These are phyloP conservation scores for Euphorbia celastroides DNA, from an alignment of 441 rosid species.

Conservation along the genomic window DNA sequence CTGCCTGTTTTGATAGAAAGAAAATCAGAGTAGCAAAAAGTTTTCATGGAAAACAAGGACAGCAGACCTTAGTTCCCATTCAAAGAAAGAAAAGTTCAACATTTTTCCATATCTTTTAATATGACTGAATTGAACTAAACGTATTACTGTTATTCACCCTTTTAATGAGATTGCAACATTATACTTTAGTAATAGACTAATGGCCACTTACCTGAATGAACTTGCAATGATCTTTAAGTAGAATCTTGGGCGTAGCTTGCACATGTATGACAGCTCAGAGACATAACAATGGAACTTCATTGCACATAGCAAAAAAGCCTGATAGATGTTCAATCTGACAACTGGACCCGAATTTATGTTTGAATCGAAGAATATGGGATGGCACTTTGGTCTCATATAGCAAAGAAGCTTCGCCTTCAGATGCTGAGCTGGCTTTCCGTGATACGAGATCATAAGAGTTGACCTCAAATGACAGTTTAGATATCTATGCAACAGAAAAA, in stretches of 20 bases:
- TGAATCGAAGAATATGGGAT: conserved; percentile 71
- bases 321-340: conserved; percentile 79
- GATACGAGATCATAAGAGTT: conserved; percentile 61
- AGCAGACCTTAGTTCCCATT: not conserved
- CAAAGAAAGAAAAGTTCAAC: not conserved
- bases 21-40: too few relatives aligned
- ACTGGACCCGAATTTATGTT: conserved; percentile 66
- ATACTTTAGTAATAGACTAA: not conserved
- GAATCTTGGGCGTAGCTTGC: conserved; percentile 36
- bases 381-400: conserved; percentile 76
- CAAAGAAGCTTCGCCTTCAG: conserved; percentile 41
- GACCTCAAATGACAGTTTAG: conserved; percentile 54
- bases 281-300: conserved; percentile 85
- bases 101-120: too few relatives aligned
- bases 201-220: conserved; percentile 47
- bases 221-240: conserved; percentile 37
- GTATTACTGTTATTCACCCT: not conserved
- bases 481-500: conserved; percentile 46
- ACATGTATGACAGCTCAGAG: conserved; percentile 43
- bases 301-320: conserved; percentile 71
- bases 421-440: conserved; percentile 37
- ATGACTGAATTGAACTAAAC: too few relatives aligned
- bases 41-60: too few relatives aligned
- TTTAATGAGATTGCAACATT: too few relatives aligned
- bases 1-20: too few relatives aligned